These are phyloP conservation scores for Xylaria sp. DNA, from an alignment of 2,329 filamentous ascomycete genomes.

Conservation along the genomic window DNA sequence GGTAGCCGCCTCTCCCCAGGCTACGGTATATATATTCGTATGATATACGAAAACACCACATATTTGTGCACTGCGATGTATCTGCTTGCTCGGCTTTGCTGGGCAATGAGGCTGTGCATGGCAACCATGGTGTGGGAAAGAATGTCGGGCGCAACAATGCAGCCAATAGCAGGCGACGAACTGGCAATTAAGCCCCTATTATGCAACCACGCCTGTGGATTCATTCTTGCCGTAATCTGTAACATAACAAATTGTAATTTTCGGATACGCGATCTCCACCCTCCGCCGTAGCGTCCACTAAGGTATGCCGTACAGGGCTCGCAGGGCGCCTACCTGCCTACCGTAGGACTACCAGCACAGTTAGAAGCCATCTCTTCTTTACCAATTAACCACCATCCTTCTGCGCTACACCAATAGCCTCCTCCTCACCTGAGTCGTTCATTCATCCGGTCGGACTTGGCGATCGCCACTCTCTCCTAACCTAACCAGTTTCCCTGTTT, in stretches of 20 bases:
- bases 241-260: slow-evolving; percentile 21
- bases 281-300: not conserved
- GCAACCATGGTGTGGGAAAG: not conserved
- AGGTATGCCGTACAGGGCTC: slow-evolving; percentile 6
- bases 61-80: not conserved
- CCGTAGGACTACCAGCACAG: too few relatives aligned
- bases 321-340: slow-evolving; percentile 3
- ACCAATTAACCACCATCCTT: not conserved
- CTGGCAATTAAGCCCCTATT: slow-evolving; percentile 23
- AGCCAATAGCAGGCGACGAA: slow-evolving; percentile 18
- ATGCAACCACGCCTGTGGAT: not conserved
- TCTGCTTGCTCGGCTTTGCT: slow-evolving; percentile 17
- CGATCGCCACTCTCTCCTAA: slow-evolving; percentile 5
- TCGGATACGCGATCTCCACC: slow-evolving; percentile 21
- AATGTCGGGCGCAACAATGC: slow-evolving; percentile 8
- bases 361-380: slow-evolving; percentile 13
- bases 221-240: slow-evolving; percentile 14
- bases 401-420: slow-evolving; percentile 10
- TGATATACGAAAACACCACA: slow-evolving; percentile 2
- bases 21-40: too few relatives aligned
- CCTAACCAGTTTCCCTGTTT: not conserved
- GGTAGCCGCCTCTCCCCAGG: not conserved
- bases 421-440: slow-evolving; percentile 37
- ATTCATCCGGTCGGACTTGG: slow-evolving; percentile 23
- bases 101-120: slow-evolving; percentile 36